Conservation (phyloP, 306 rosid genomes). For the Styphnolobium japonicum region DNA sequence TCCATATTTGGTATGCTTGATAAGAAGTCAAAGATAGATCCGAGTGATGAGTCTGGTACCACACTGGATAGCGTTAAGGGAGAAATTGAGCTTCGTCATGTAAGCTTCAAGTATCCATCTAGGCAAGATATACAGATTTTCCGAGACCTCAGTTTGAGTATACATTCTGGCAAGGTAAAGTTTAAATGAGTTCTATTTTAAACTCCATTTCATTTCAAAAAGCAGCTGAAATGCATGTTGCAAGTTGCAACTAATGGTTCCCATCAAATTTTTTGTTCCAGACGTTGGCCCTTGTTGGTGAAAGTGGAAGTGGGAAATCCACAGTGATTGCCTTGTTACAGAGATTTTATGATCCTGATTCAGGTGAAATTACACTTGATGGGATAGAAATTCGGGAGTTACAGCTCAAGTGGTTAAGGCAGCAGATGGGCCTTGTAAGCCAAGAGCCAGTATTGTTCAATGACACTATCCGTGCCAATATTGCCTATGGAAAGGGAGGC, state of each 20-base stretch:
- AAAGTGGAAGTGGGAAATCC: conserved; percentile 95
- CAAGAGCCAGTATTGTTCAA: conserved; percentile 85
- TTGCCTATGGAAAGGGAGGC: conserved; percentile 82
- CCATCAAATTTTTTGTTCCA: conserved; percentile 17
- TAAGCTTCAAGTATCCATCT: conserved; percentile 80
- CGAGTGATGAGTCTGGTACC: conserved; percentile 66
- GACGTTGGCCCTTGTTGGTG: conserved; percentile 89
- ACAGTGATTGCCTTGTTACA: conserved; percentile 74
- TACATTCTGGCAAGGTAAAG: conserved; percentile 75
- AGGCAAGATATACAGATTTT: conserved; percentile 77
- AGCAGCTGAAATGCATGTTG: neutral
- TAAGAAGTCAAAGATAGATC: conserved; percentile 58
- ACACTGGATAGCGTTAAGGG: conserved; percentile 60
- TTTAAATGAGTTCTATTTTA: neutral
- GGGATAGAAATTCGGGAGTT: conserved; percentile 59
- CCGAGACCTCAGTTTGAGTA: conserved; percentile 61
- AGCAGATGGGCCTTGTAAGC: conserved; percentile 90
- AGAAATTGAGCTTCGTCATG: conserved; percentile 70
- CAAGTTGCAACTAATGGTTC: neutral
- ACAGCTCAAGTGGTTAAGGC: conserved; percentile 82
- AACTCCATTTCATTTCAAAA: neutral
- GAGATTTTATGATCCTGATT: conserved; percentile 85
- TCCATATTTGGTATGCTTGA: conserved; percentile 80
- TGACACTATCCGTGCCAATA: conserved; percentile 76
- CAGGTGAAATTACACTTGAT: conserved; percentile 74